These are phyloP conservation scores for Pleurotus tuoliensis DNA, from an alignment of 768 basidiomycete genomes.

Conservation along the genomic window DNA sequence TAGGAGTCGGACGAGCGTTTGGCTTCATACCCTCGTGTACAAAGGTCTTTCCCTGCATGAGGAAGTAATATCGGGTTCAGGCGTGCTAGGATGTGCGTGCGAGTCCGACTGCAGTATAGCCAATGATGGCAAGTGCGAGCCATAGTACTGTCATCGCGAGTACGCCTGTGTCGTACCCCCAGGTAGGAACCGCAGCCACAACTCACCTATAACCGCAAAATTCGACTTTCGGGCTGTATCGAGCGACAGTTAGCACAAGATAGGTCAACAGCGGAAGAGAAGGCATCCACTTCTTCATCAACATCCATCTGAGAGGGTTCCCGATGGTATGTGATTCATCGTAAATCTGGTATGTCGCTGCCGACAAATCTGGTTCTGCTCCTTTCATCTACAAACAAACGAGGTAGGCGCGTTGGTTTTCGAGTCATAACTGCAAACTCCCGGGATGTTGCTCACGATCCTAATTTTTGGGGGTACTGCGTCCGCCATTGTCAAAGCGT, in stretches of 20 bases:
- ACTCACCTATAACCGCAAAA: conserved; percentile 95
- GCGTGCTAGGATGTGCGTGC: no score
- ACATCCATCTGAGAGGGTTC: conserved; percentile 93
- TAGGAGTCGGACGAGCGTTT: no score
- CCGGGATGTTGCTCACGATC: conserved; percentile 26
- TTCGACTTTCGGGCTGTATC: conserved; percentile 84
- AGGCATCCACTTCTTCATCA: conserved; percentile 91
- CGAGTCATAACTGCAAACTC: background rate
- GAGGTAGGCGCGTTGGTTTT: no score
- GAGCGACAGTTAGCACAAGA: conserved; percentile 3
- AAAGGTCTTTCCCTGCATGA: no score
- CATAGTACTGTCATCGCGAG: background rate
- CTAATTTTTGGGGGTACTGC: conserved; percentile 35
- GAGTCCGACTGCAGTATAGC: no score
- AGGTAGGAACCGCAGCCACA: background rate
- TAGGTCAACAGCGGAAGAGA: background rate
- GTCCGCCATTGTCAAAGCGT: conserved; percentile 29
- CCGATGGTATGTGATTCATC: conserved; percentile 97
- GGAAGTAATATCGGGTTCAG: no score
- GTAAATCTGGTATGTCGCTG: conserved; percentile 87
- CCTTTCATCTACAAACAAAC: conserved; percentile 68
- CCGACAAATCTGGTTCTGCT: conserved; percentile 74
- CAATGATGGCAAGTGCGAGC: no score
- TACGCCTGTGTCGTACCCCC: background rate
- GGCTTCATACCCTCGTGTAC: no score